Base-by-base conservation (phyloP, 345 rosid species). In the Populus tremula region DNA sequence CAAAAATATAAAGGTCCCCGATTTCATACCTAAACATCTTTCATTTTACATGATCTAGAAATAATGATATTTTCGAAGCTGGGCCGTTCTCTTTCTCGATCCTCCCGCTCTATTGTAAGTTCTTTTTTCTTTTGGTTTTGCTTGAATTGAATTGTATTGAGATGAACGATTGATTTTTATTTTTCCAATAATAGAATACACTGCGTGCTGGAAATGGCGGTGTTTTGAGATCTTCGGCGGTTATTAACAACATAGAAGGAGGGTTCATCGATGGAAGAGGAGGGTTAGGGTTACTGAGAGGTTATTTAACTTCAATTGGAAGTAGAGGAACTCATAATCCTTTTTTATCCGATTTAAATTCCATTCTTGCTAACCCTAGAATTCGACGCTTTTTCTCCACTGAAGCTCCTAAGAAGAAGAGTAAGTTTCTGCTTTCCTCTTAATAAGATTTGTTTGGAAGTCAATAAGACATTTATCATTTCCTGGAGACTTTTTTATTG, bases 381-480 rank as follows among this genome's bases (percentile, higher is more conserved):
- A 67, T 86, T 59, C 82, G 80, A 62, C 87, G 97, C 43, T 79
- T 95, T 76, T 91, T 90, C 87, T 91, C 90, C 73, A 86, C 79
- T 65, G 89, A 91, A 86, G 76, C 84, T 53, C 97, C 98, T 0
- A 93, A 93, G 85, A 88, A 93, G 86, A 90, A 88, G 80, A 91
- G 93, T 91, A 76, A 85, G 14, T 41, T n/a, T 29, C 62, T 4
- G 6, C 35, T 63, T 78, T 78, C 27, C n/a, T 11, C 23, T 2
- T 6, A n/a, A 13, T 29, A 8, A 49, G 33, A 20, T 4, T 21
- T 68, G 3, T 66, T 49, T 47, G 50, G 18, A 47, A 12, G 50
- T 47, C 50, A 47, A 2, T 47, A 13, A 47, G 50, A 47, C 17
- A n/a, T 16, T 56, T 33, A 23, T 29, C 62, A 23, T 67, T 10